Conservation (phyloP, 2,329 filamentous ascomycete species). For the Epichloe sibirici region DNA sequence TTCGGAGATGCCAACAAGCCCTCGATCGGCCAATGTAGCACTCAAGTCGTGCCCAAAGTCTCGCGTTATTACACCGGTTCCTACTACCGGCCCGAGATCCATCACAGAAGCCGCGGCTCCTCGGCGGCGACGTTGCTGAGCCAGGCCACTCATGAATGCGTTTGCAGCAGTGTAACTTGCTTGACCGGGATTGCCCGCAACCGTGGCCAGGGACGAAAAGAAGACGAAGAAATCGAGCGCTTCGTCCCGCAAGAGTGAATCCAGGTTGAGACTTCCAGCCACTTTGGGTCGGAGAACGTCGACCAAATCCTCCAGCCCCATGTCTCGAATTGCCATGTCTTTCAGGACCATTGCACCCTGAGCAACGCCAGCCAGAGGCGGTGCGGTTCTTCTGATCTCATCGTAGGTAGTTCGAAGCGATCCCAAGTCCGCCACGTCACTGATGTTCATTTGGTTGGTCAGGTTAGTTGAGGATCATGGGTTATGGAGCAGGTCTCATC, state of each 20-base stretch:
- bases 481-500: no score
- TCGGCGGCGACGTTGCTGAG: slow-evolving; percentile 20
- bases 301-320: slow-evolving; percentile 14
- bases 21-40: not conserved
- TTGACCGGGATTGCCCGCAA: slow-evolving; percentile 24
- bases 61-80: slow-evolving; percentile 18
- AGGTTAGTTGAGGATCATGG: no score
- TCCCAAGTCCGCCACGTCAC: slow-evolving; percentile 7
- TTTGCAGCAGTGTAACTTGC: slow-evolving; percentile 34
- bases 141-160: slow-evolving; percentile 27
- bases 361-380: slow-evolving; percentile 27
- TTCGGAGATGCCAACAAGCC: slow-evolving; percentile 14
- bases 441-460: not conserved
- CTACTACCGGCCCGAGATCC: slow-evolving; percentile 25
- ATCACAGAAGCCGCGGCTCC: slow-evolving; percentile 27
- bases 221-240: slow-evolving; percentile 27
- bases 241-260: slow-evolving; percentile 17
- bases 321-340: slow-evolving; percentile 21
- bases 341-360: slow-evolving; percentile 32
- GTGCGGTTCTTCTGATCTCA: slow-evolving; percentile 13
- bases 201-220: slow-evolving; percentile 18
- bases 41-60: not conserved
- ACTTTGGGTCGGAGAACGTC: slow-evolving; percentile 23
- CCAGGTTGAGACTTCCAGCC: slow-evolving; percentile 17
- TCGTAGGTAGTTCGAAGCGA: slow-evolving; percentile 3